Evolutionary conservation across 192 early-diverging fungal species (phyloP), one percentile per base, ranked within the genome.

Genomic region (Bifiguratus adelaidae): DNA sequence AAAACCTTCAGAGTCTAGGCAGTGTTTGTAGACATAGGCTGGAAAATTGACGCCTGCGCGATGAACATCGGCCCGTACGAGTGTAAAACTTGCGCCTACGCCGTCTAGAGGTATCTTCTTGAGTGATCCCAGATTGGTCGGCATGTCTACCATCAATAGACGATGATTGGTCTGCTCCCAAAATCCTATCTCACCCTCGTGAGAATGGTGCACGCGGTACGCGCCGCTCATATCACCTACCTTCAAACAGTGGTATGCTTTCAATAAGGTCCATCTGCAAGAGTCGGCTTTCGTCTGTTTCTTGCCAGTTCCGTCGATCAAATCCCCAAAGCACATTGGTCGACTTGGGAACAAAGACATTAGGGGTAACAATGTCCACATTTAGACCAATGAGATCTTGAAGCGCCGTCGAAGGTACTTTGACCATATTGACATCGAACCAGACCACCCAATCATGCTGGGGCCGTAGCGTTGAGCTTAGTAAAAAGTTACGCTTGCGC

Each of bases 1-100:
- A 59, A 81, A 63, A 1, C 74, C 77, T 62, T 82, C 80, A 20
- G 73, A 78, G 38, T 82, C 80, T 7, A 82, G 70, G 32, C 68
- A 58, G 43, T 78, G 77, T 28, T 70, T 63, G n/a, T 71, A 68
- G 21, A 73, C 62, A 51, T 62, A 67, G 0, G 70, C 50, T 4
- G 80, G 75, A 34, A 76, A 82, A 7, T 58, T 67, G 23, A 77
- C 61, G 9, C 77, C 80, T 7, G 65, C 61, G 1, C 77, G 80
- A 53, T 82, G 80, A 20, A 78, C 70, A 15, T 52, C 48, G 1
- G 76, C 71, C 34, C 74, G 73, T 35, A 78, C 70, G 20, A 82
- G 48, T 5, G 70, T 65, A 50, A 77, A 78, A 2, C 73, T 74
- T 9, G 68, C 70, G 4, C 80, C 80, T 3, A 82, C 69, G 23